A percentile compares a stretch with the other conserved stretches of the same genome.
Conservation (phyloP, 345 rosid species). For the Sapria himalayana region DNA sequence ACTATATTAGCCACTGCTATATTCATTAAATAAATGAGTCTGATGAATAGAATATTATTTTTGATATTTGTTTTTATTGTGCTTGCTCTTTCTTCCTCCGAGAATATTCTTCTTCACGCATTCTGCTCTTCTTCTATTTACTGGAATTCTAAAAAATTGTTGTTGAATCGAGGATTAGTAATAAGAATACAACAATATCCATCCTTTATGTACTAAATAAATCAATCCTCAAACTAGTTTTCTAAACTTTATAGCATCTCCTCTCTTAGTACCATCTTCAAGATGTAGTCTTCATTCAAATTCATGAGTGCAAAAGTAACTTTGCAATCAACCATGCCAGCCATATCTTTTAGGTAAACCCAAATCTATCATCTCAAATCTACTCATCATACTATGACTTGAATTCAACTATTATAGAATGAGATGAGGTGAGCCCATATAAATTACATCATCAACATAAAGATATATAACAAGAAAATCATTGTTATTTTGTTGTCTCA, state of each 20-base stretch:
- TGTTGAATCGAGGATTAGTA: background rate
- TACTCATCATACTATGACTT: background rate
- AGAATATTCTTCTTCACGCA: no score
- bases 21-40: no score
- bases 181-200: background rate
- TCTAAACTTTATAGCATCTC: slow-evolving; percentile 1
- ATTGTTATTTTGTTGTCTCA: background rate
- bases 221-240: background rate
- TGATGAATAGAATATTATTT: no score
- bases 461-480: background rate
- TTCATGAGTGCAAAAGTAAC: no score
- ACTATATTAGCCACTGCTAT: no score
- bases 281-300: no score
- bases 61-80: no score
- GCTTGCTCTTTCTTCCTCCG: no score
- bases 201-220: slow-evolving; percentile 1
- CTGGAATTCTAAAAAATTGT: no score
- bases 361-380: slow-evolving; percentile 6
- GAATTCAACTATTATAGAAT: background rate
- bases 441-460: slow-evolving; percentile 6
- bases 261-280: background rate
- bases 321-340: no score
- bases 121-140: no score
- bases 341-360: background rate
- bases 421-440: background rate